phyloP scores from a whole-genome alignment of 2,329 filamentous ascomycete genomes.

The Didymosphaeria variabile region DNA sequence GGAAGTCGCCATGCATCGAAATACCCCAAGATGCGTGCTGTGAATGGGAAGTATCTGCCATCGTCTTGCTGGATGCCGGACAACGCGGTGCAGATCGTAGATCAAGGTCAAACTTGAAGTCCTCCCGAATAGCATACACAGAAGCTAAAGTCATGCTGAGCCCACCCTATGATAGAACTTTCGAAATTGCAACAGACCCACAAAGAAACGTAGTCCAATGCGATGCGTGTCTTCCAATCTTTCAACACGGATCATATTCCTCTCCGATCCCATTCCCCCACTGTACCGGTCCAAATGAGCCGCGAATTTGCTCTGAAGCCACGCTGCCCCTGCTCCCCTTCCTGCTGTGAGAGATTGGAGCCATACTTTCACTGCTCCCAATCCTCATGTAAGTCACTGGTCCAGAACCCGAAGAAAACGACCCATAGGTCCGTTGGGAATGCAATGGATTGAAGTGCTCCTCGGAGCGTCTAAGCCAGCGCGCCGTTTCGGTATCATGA shows the following conservation, averaged over 20 bases:
- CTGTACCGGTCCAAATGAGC: neutral
- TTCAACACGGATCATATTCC: neutral
- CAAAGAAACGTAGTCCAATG: no score
- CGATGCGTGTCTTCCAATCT: no score
- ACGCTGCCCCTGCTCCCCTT: neutral
- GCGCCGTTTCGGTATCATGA: slow-evolving; percentile 3
- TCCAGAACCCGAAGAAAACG: neutral
- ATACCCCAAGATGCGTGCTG: no score
- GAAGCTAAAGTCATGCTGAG: no score
- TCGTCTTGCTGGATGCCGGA: no score
- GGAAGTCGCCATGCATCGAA: no score
- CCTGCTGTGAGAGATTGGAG: neutral
- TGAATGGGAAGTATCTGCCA: no score
- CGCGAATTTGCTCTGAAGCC: neutral
- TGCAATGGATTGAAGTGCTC: neutral
- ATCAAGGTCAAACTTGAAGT: no score
- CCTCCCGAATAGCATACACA: no score
- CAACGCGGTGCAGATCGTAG: no score
- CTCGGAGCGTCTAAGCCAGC: slow-evolving; percentile 4
- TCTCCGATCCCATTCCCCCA: neutral
- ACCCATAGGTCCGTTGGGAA: neutral
- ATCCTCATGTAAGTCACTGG: neutral
- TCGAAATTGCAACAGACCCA: no score
- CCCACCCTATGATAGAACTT: no score
- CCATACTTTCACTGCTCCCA: neutral